phyloP scores from a whole-genome alignment of 169 alveolate species.

The Eimeria tenella region DNA sequence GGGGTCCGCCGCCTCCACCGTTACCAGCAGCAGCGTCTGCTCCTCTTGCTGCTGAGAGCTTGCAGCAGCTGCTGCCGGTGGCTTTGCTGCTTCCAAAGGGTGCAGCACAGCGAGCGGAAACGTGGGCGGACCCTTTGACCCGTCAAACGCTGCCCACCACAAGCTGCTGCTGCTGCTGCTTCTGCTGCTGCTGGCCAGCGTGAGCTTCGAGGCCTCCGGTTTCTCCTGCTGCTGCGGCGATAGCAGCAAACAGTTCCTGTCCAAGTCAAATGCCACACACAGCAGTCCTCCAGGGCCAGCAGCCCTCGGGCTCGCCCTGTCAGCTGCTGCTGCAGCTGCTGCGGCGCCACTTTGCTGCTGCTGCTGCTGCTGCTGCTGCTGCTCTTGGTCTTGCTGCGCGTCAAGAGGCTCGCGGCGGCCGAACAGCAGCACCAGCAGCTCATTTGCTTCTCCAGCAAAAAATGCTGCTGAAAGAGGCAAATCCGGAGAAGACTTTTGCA shows the following conservation, averaged over 20 bases:
- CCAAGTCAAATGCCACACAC: slow-evolving; percentile 29
- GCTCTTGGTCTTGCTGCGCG: not conserved
- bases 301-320: not conserved
- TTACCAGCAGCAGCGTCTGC: slow-evolving; percentile 46
- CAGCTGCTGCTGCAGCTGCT: not conserved
- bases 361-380: slow-evolving; percentile 48
- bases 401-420: not conserved
- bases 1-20: not conserved
- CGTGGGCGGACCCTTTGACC: slow-evolving; percentile 4
- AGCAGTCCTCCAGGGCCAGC: not conserved
- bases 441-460: slow-evolving; percentile 52
- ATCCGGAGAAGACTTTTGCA: not conserved
- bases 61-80: not conserved
- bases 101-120: slow-evolving; percentile 34
- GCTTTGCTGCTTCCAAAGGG: slow-evolving; percentile 5
- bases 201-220: not conserved
- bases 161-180: slow-evolving; percentile 31
- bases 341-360: slow-evolving; percentile 4
- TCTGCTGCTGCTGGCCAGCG: not conserved
- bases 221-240: slow-evolving; percentile 32
- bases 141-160: slow-evolving; percentile 28
- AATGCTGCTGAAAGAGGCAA: slow-evolving; percentile 19
- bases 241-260: slow-evolving; percentile 34
- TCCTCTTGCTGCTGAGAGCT: slow-evolving; percentile 17
- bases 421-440: slow-evolving; percentile 56